phyloP scores from a whole-genome alignment of 2,329 filamentous ascomycete species.

The Cercospora citrullina region DNA sequence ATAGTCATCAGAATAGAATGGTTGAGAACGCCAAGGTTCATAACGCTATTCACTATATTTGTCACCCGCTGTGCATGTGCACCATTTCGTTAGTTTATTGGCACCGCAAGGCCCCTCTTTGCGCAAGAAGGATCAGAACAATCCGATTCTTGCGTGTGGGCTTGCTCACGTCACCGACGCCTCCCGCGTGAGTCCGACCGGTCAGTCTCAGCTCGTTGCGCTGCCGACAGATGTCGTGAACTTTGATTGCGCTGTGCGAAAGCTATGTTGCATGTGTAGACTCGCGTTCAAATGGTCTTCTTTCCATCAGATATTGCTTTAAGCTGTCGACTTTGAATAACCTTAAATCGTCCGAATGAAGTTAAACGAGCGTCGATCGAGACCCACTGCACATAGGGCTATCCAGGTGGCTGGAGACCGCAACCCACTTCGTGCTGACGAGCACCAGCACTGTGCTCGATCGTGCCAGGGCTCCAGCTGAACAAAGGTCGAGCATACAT shows the following conservation, averaged over 20 bases:
- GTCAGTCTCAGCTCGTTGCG: background rate
- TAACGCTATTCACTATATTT: too few relatives aligned
- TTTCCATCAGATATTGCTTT: background rate
- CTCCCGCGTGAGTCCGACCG: background rate
- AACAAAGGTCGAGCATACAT: background rate
- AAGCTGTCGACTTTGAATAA: background rate
- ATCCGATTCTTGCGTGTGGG: background rate
- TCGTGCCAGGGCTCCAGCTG: background rate
- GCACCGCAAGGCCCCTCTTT: background rate
- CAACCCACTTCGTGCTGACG: background rate
- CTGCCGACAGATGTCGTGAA: background rate
- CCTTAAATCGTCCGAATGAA: slow-evolving; percentile 3
- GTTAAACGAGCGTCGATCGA: slow-evolving; percentile 2
- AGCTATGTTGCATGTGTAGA: background rate
- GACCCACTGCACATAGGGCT: slow-evolving; percentile 10
- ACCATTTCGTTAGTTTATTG: background rate
- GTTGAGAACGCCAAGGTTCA: too few relatives aligned
- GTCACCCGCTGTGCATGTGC: too few relatives aligned
- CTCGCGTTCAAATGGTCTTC: background rate
- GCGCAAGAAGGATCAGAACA: background rate
- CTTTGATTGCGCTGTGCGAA: background rate
- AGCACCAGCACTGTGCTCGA: background rate
- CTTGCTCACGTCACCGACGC: slow-evolving; percentile 1
- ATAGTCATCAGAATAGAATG: too few relatives aligned
- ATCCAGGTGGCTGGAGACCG: slow-evolving; percentile 2